Base-by-base conservation (phyloP, 805 yeast species). In the Yarrowia sp. region DNA sequence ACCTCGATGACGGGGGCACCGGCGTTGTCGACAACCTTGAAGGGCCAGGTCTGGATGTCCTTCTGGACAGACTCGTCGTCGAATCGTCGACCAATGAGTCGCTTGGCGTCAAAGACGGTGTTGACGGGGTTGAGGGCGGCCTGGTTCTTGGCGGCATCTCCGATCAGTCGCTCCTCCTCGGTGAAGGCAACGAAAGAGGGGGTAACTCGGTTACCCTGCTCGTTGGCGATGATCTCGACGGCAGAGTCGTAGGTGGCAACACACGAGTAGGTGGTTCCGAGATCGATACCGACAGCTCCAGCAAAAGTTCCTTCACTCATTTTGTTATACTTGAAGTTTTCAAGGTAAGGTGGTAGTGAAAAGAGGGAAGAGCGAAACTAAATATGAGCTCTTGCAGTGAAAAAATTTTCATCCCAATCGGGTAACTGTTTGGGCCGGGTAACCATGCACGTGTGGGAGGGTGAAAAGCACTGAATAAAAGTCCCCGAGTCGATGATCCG, bases 201-300 rank as follows among this genome's bases (percentile, higher is more conserved):
- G 63, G 97, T 92, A 64, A 92, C 91, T 83, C 97, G 90, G 84
- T 91, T 91, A 85, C 97, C 97, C 82, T 91, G 97, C 77, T 92
- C 97, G 76, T 91, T 91, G 72, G 97, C 97, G 74, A 91, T 88
- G 77, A 91, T 92, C 79, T 92, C 97, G 61, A 92, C 97, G 69
- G 93, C 96, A 73, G 88, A 88, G 71, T 90, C 81, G 81, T 90
- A 90, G 74, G 90, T 96, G 70, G 96, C 97, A 66, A 91, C 97
- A 85, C 97, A 91, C 59, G 97, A 90, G 81, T 90, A 90, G 64
- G 96, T 90, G 73, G 96, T 89, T 85, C 96, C 96, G 80, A 89
- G 83, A 84, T 92, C 98, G 86, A 93, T 93, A 87, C 99, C 99
- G 78, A 90, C 88, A 80, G 94, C 94, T 88, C 97, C 97, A 86